phyloP scores from a whole-genome alignment of 2,329 filamentous ascomycete species.

The Whalleya microplaca region DNA sequence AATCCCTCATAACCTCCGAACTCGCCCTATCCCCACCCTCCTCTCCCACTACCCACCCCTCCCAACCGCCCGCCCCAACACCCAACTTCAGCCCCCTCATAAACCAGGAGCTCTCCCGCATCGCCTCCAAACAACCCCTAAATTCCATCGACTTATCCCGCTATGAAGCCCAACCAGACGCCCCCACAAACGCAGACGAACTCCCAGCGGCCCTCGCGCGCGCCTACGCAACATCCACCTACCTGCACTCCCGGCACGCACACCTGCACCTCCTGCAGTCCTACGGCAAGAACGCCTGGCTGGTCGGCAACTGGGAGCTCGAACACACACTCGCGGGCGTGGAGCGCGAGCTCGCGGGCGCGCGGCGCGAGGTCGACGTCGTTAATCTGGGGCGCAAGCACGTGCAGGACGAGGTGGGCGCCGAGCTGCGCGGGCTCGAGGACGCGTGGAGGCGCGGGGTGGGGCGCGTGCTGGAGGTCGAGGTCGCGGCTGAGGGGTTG shows the following conservation, averaged over 20 bases:
- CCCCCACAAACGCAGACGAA: constrained; percentile 36
- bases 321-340: constrained; percentile 71
- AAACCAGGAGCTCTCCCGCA: constrained; percentile 68
- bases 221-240: constrained; percentile 54
- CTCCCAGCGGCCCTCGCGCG: constrained; percentile 63
- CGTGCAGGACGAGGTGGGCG: constrained; percentile 69
- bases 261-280: constrained; percentile 75
- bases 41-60: no score
- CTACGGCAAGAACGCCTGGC: constrained; percentile 89
- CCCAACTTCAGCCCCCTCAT: constrained; percentile 69
- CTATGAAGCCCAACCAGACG: constrained; percentile 70
- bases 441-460: constrained; percentile 80
- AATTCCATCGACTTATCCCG: constrained; percentile 73
- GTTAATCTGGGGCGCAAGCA: constrained; percentile 72
- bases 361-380: constrained; percentile 71
- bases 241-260: constrained; percentile 54
- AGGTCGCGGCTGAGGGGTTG: constrained; percentile 79
- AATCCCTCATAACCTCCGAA: constrained; percentile 71
- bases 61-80: constrained; percentile 59
- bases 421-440: constrained; percentile 75
- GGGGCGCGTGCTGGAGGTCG: constrained; percentile 80
- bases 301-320: constrained; percentile 79
- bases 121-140: constrained; percentile 63
- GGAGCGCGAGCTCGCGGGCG: constrained; percentile 74
- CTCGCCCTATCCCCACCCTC: constrained; percentile 52